Conservation (phyloP, 768 basidiomycete species). For the Mycena amicta region DNA sequence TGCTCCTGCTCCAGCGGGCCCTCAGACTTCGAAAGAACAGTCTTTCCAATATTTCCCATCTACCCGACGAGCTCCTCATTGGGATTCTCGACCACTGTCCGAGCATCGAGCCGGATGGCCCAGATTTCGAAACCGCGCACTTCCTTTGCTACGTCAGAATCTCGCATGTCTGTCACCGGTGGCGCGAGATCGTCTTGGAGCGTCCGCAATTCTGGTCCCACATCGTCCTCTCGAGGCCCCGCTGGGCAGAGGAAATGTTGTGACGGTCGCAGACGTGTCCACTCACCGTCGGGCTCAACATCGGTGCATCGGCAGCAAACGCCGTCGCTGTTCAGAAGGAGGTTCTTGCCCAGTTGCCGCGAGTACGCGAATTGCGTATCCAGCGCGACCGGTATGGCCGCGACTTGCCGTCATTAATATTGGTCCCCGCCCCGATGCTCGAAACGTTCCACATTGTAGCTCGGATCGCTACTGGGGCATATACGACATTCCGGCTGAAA, state of each 20-base stretch:
- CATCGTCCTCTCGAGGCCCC: conserved; percentile 11
- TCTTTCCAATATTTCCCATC: conserved; percentile 1
- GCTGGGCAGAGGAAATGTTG: conserved; percentile 18
- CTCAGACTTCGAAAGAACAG: no score
- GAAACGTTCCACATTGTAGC: not conserved
- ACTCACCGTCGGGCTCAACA: conserved; percentile 3
- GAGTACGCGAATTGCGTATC: conserved; percentile 9
- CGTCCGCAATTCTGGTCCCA: conserved; percentile 8
- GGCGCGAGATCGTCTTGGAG: conserved; percentile 10
- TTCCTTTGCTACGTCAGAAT: conserved; percentile 2
- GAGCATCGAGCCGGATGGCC: not conserved
- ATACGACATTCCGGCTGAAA: not conserved
- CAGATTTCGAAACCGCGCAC: conserved; percentile 1
- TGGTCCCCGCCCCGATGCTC: not conserved
- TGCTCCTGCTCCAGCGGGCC: no score
- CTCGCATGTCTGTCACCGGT: conserved; percentile 15
- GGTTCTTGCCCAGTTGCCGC: conserved; percentile 4
- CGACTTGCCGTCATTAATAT: not conserved
- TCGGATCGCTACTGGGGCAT: not conserved
- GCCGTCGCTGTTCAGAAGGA: conserved; percentile 1
- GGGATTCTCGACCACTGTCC: conserved; percentile 5
- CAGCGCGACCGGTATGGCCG: not conserved
- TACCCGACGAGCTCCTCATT: conserved; percentile 13
- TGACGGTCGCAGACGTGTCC: conserved; percentile 4
- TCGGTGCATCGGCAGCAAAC: not conserved